These are phyloP conservation scores for Atkinsonella texensis DNA, from an alignment of 2,329 filamentous ascomycete genomes.

Conservation along the genomic window DNA sequence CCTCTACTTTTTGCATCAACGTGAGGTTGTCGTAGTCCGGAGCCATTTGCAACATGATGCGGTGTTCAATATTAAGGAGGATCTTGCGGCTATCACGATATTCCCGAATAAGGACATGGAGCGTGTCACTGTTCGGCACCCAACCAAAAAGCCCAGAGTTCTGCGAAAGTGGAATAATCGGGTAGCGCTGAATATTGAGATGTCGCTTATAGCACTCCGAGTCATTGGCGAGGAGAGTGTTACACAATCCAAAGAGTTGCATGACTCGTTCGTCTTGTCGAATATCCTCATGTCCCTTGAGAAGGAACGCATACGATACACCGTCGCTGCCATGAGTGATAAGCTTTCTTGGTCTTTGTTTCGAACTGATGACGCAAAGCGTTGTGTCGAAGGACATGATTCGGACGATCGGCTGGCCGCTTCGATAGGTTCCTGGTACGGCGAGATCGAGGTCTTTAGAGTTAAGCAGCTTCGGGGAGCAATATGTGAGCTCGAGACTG, in stretches of 20 bases:
- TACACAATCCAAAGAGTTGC: constrained; percentile 96
- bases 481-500: constrained; percentile 87
- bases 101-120: constrained; percentile 92
- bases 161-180: constrained; percentile 93
- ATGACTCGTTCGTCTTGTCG: constrained; percentile 98
- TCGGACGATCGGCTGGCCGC: constrained; percentile 62
- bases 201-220: constrained; percentile 95
- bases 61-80: constrained; percentile 95
- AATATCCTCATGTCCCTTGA: constrained; percentile 99
- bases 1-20: constrained; percentile 99
- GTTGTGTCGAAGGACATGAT: constrained; percentile 87
- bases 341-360: constrained; percentile 87
- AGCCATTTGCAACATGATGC: constrained; percentile 99
- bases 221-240: constrained; percentile 86
- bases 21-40: constrained; percentile 98
- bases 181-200: constrained; percentile 89
- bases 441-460: constrained; percentile 81
- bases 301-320: constrained; percentile 69
- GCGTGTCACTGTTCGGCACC: constrained; percentile 94
- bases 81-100: constrained; percentile 97
- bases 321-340: constrained; percentile 84
- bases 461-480: constrained; percentile 83
- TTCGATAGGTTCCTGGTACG: constrained; percentile 89
- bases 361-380: constrained; percentile 87
- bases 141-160: constrained; percentile 91